Evolutionary conservation across 2,329 filamentous ascomycete genomes (phyloP).

Genomic region (Cytospora mali): DNA sequence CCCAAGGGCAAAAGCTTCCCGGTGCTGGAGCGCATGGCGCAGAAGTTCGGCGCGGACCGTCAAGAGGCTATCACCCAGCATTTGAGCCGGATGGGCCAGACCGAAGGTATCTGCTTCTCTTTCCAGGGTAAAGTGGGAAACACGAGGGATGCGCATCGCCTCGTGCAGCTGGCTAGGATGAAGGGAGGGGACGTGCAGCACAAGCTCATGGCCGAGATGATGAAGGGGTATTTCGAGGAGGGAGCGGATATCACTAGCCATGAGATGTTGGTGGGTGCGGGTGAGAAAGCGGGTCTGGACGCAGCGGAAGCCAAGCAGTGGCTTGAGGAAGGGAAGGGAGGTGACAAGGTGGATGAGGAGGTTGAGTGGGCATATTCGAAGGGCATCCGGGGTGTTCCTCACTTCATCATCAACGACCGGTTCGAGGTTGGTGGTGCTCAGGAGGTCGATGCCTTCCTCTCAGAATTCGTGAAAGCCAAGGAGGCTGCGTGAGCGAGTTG

Average conservation of each 20-base stretch:
- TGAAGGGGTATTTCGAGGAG: slow-evolving; percentile 67
- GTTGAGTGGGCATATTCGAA: slow-evolving; percentile 54
- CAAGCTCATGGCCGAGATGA: slow-evolving; percentile 62
- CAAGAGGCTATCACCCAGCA: slow-evolving; percentile 59
- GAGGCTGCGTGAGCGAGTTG: slow-evolving; percentile 31
- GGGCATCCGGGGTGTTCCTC: slow-evolving; percentile 68
- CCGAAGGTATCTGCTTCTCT: slow-evolving; percentile 73
- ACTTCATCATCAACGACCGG: slow-evolving; percentile 71
- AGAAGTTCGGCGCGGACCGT: slow-evolving; percentile 68
- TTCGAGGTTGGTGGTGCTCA: slow-evolving; percentile 73
- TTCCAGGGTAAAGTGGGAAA: slow-evolving; percentile 73
- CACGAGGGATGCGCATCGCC: slow-evolving; percentile 77
- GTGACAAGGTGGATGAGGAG: slow-evolving; percentile 59
- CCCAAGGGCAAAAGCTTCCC: slow-evolving; percentile 47
- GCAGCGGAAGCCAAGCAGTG: slow-evolving; percentile 54
- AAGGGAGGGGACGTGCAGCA: slow-evolving; percentile 52
- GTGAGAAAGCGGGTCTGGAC: slow-evolving; percentile 56
- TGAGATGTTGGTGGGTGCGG: slow-evolving; percentile 55
- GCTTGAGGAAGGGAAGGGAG: slow-evolving; percentile 57
- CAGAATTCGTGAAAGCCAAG: slow-evolving; percentile 61
- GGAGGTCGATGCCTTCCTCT: slow-evolving; percentile 67
- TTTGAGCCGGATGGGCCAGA: slow-evolving; percentile 59
- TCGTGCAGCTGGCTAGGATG: slow-evolving; percentile 69
- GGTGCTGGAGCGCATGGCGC: slow-evolving; percentile 54
- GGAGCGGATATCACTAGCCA: slow-evolving; percentile 64